Percentiles rank a stretch among this genome's conserved stretches.
These are phyloP conservation scores for Blastomyces emzantsi DNA, from an alignment of 2,329 filamentous ascomycete species.

Conservation along the genomic window DNA sequence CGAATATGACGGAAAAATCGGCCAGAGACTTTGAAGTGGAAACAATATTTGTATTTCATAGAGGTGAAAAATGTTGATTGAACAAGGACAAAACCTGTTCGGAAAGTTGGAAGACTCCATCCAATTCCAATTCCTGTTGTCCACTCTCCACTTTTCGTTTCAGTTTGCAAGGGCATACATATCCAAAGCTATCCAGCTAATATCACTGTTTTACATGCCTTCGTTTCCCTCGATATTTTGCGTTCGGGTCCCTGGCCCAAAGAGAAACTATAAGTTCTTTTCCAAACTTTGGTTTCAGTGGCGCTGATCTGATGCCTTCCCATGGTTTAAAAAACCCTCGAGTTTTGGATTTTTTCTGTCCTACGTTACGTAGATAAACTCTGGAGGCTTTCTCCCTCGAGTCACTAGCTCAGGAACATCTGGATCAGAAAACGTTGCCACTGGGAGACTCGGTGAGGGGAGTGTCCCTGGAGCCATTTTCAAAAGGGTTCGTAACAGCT, in stretches of 20 bases:
- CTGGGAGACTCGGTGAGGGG: no score
- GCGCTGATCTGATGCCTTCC: background rate
- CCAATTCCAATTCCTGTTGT: background rate
- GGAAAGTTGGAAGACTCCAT: background rate
- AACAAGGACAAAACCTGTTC: background rate
- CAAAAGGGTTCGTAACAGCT: no score
- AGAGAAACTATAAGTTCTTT: background rate
- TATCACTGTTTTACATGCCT: background rate
- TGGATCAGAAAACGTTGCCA: background rate
- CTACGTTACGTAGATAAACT: background rate
- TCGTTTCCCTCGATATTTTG: background rate
- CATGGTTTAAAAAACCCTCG: background rate
- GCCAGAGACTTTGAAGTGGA: no score
- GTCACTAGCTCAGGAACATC: background rate
- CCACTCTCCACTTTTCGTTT: background rate
- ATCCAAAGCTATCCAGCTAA: background rate
- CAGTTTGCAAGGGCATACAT: background rate
- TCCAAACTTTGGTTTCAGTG: background rate
- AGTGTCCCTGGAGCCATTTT: no score
- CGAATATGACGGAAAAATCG: background rate
- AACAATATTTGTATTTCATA: background rate
- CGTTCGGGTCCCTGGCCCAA: background rate
- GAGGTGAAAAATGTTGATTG: background rate
- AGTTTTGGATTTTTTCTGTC: background rate
- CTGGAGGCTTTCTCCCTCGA: background rate